phyloP scores from a whole-genome alignment of 2,329 filamentous ascomycete species.

The Cytospora chrysosperma region DNA sequence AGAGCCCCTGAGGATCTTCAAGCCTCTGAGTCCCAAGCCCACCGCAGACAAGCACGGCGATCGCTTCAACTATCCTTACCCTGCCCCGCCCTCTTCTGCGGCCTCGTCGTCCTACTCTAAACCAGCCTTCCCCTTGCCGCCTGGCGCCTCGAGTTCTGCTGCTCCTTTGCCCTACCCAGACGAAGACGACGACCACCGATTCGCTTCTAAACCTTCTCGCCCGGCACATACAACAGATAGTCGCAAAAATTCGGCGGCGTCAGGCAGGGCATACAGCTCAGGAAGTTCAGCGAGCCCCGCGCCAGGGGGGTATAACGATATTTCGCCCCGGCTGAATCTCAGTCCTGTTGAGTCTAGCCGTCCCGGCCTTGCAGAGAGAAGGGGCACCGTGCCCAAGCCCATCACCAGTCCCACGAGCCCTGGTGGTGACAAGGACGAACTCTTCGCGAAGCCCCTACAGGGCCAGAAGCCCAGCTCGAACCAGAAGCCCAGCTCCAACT shows the following conservation, averaged over 20 bases:
- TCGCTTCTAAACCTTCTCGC: constrained; percentile 37
- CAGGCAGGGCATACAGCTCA: constrained; percentile 35
- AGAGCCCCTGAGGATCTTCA: constrained; percentile 81
- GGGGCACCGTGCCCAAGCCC: constrained; percentile 78
- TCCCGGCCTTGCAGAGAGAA: constrained; percentile 73
- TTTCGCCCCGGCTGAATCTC: constrained; percentile 54
- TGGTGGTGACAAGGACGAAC: constrained; percentile 71
- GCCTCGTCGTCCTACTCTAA: constrained; percentile 46
- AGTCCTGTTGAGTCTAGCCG: constrained; percentile 56
- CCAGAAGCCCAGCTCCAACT: constrained; percentile 43
- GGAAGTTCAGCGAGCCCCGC: constrained; percentile 35
- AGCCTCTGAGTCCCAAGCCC: constrained; percentile 67
- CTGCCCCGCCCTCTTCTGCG: constrained; percentile 37
- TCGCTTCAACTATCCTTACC: constrained; percentile 52
- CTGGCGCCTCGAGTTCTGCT: constrained; percentile 69
- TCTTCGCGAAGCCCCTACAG: constrained; percentile 69
- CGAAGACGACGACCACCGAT: constrained; percentile 55
- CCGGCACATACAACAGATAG: constrained; percentile 46
- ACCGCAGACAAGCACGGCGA: constrained; percentile 37
- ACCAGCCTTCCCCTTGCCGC: constrained; percentile 62
- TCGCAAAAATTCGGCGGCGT: constrained; percentile 34
- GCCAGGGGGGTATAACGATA: constrained; percentile 48
- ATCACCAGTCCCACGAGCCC: constrained; percentile 80
- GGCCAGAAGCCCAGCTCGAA: constrained; percentile 42
- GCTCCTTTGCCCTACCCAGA: constrained; percentile 71